Evolutionary conservation across 2,329 filamentous ascomycete genomes (phyloP).

Genomic region (Epichloe scottii): DNA sequence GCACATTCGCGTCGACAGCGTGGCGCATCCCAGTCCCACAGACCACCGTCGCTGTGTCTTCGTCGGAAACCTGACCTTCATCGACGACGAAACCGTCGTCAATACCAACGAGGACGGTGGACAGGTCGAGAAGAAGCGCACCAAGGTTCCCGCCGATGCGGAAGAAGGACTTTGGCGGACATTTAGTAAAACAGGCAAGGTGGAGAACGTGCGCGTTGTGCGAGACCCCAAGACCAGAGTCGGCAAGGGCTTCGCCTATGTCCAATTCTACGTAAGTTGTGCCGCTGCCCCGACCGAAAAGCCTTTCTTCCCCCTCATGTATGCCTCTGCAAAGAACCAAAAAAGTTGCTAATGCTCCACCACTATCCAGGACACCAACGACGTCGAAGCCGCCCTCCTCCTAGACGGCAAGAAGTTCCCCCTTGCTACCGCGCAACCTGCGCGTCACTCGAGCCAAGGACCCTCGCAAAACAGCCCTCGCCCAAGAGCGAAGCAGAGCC

Average conservation of each 20-base stretch:
- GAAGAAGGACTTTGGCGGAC: slow-evolving; percentile 88
- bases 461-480: slow-evolving; percentile 44
- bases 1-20: slow-evolving; percentile 80
- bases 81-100: slow-evolving; percentile 74
- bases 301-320: background rate
- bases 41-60: slow-evolving; percentile 90
- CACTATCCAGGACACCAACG: slow-evolving; percentile 53
- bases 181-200: slow-evolving; percentile 61
- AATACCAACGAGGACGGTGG: slow-evolving; percentile 52
- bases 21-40: slow-evolving; percentile 71
- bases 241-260: slow-evolving; percentile 94
- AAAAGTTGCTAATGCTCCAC: background rate
- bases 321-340: background rate
- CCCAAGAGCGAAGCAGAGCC: slow-evolving; percentile 23
- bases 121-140: slow-evolving; percentile 59
- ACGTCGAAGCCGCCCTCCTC: slow-evolving; percentile 81
- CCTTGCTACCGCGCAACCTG: slow-evolving; percentile 78
- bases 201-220: slow-evolving; percentile 88
- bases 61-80: slow-evolving; percentile 90
- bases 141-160: slow-evolving; percentile 65
- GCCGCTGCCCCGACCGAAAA: background rate
- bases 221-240: slow-evolving; percentile 83
- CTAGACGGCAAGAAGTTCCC: slow-evolving; percentile 87
- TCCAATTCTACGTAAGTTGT: slow-evolving; percentile 66
- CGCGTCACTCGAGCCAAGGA: slow-evolving; percentile 81